A percentile compares a stretch with the other conserved stretches of the same genome.
These are phyloP conservation scores for Trichosporon faecale DNA, from an alignment of 1,284 basidiomycete genomes.

Conservation along the genomic window DNA sequence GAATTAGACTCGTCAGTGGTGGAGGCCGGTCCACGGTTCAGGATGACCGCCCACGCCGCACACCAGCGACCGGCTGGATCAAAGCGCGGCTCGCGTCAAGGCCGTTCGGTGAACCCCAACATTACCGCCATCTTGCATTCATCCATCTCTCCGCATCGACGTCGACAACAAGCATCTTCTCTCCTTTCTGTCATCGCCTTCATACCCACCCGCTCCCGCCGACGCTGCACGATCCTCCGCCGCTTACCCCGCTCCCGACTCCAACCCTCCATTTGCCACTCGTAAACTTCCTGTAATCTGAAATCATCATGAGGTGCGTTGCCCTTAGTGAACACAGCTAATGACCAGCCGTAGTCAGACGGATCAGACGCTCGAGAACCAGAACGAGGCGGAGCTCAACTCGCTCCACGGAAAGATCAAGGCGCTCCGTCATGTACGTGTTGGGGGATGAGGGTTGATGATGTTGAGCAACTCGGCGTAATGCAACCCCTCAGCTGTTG, in stretches of 20 bases:
- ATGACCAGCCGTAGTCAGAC: conserved; percentile 32
- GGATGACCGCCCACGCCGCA: background rate
- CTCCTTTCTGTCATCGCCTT: background rate
- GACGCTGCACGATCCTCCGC: background rate
- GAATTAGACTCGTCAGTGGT: background rate
- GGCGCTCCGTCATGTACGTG: conserved; percentile 31
- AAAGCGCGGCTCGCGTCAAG: background rate
- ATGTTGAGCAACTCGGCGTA: background rate
- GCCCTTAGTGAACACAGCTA: background rate
- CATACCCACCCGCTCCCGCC: background rate
- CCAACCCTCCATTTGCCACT: background rate
- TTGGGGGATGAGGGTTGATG: background rate
- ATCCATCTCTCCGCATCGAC: background rate
- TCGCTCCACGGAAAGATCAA: conserved; percentile 52
- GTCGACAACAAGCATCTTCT: background rate
- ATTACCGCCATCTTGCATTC: conserved; percentile 5
- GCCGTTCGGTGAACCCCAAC: background rate
- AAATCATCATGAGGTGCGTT: conserved; percentile 1
- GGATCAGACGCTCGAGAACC: conserved; percentile 52
- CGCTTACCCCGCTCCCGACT: background rate
- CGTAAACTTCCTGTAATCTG: background rate
- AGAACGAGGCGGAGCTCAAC: conserved; percentile 52
- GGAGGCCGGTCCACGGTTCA: conserved; percentile 4
- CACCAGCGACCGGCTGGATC: background rate
- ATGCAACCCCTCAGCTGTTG: background rate